phyloP scores from a whole-genome alignment of 164 flowering plant species.

The Nymphaea colorata region DNA sequence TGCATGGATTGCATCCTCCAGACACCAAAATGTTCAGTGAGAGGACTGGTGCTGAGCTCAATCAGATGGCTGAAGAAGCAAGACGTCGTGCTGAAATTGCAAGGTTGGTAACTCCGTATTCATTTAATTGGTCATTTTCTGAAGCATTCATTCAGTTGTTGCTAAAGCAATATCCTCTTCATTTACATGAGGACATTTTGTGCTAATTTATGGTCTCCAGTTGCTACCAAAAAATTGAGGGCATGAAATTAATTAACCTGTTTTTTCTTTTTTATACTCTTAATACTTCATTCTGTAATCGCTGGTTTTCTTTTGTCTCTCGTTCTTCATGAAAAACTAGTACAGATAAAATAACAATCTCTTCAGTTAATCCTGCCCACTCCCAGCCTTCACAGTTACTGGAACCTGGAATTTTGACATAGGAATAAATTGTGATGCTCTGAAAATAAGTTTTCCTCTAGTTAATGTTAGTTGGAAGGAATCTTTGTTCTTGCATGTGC shows the following conservation, averaged over 20 bases:
- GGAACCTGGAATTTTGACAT: no score
- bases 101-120: background rate
- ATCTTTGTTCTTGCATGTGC: no score
- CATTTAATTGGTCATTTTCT: background rate
- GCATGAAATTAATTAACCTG: background rate
- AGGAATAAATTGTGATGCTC: no score
- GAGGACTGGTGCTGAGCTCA: background rate
- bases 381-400: no score
- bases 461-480: no score
- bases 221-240: background rate
- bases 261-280: background rate
- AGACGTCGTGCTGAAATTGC: conserved; percentile 1
- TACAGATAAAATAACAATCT: no score
- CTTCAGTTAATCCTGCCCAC: no score
- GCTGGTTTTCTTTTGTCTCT: no score
- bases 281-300: no score
- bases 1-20: conserved; percentile 6
- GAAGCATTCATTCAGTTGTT: background rate
- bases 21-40: background rate
- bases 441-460: no score
- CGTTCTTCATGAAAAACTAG: no score
- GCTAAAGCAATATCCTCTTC: background rate
- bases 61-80: background rate
- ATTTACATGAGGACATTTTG: background rate
- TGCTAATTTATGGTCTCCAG: background rate